Evolutionary conservation across 176 grass and related monocot genomes (phyloP).

Genomic region (Eragrostis nindensis): DNA sequence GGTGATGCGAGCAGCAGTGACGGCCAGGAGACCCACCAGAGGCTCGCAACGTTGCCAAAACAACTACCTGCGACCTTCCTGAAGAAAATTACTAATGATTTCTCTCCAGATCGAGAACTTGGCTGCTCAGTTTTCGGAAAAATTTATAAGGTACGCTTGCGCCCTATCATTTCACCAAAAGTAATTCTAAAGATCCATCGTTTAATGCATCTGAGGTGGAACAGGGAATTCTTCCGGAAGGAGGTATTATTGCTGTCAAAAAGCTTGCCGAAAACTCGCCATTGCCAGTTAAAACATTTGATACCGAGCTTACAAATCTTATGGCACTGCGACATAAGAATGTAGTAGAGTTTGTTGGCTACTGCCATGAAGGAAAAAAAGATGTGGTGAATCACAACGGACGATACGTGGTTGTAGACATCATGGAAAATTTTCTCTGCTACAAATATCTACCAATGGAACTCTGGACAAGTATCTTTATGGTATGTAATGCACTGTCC

Average conservation of each 20-base stretch:
- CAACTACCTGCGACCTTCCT: neutral
- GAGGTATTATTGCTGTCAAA: slow-evolving; percentile 24
- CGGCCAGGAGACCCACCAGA: neutral
- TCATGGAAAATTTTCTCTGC: neutral
- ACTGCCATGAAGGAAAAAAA: slow-evolving; percentile 4
- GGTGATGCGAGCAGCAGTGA: no score
- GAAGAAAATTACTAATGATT: slow-evolving; percentile 20
- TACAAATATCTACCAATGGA: slow-evolving; percentile 21
- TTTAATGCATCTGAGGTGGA: no score
- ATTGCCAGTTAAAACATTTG: neutral
- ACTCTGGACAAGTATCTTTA: neutral
- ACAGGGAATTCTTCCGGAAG: slow-evolving; percentile 33
- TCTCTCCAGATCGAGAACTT: neutral
- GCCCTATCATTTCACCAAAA: no score
- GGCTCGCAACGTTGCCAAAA: neutral
- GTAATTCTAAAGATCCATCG: no score
- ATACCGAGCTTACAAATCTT: slow-evolving; percentile 3
- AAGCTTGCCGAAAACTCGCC: slow-evolving; percentile 6
- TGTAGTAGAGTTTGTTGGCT: neutral
- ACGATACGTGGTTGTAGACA: slow-evolving; percentile 35
- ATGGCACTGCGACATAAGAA: slow-evolving; percentile 17
- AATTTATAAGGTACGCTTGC: slow-evolving; percentile 31
- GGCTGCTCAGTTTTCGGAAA: slow-evolving; percentile 29
- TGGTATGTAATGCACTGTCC: neutral
- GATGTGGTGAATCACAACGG: slow-evolving; percentile 37